Evolutionary conservation across 257 asterid genomes (phyloP).

Genomic region (Penstemon newberryi): DNA sequence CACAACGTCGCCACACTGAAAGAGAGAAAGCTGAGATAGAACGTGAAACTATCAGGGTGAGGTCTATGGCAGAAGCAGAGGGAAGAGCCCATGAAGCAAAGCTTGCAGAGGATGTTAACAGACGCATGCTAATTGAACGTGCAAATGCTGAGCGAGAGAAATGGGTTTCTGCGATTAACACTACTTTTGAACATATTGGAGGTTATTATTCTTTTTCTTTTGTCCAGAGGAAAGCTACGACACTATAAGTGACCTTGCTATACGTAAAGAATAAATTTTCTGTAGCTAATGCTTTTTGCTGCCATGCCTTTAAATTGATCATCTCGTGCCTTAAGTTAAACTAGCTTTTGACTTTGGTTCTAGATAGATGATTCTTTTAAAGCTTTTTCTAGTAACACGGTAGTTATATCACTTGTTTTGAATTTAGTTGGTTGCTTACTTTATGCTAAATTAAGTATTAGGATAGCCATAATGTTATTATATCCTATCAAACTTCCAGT

Average conservation of each 20-base stretch:
- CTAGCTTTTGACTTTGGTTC: not conserved
- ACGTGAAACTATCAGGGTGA: constrained; percentile 80
- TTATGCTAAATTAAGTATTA: not conserved
- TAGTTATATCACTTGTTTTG: not conserved
- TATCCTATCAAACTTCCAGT: not conserved
- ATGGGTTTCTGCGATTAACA: constrained; percentile 91
- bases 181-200: constrained; percentile 94
- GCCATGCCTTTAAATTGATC: not conserved
- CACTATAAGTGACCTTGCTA: too few species aligned
- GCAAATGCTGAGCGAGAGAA: constrained; percentile 97
- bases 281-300: constrained; percentile 19
- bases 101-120: constrained; percentile 89
- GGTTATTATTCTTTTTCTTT: constrained; percentile 42
- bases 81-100: constrained; percentile 94
- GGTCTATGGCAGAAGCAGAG: constrained; percentile 88
- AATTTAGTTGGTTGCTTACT: not conserved
- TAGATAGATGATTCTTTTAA: not conserved
- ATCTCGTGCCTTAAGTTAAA: not conserved
- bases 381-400: not conserved
- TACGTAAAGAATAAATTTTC: not conserved
- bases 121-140: constrained; percentile 69
- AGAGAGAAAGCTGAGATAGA: constrained; percentile 82
- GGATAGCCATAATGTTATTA: not conserved
- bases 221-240: not conserved
- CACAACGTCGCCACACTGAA: constrained; percentile 89